Evolutionary conservation across 1,284 basidiomycete genomes (phyloP).

Genomic region (Sporisorium sorghi): DNA sequence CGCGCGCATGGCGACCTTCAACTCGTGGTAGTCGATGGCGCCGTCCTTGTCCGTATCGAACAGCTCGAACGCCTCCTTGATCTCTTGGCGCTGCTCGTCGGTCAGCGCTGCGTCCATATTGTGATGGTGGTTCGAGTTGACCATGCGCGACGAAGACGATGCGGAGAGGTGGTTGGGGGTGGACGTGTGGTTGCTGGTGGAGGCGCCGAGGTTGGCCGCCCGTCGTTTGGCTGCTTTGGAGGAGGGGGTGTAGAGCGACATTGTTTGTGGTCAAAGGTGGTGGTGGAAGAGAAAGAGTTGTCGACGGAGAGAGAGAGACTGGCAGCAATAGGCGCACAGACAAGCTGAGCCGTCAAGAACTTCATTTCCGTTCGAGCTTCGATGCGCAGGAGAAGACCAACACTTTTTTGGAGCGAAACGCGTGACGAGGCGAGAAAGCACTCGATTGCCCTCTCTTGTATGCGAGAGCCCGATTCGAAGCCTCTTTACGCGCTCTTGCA

Average conservation of each 20-base stretch:
- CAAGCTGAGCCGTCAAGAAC: background rate
- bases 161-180: slow-evolving; percentile 29
- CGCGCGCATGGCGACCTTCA: slow-evolving; percentile 98
- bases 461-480: background rate
- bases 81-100: slow-evolving; percentile 96
- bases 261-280: slow-evolving; percentile 5
- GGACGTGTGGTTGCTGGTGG: slow-evolving; percentile 31
- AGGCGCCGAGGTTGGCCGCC: slow-evolving; percentile 35
- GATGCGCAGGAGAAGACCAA: slow-evolving; percentile 20
- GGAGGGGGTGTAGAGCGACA: slow-evolving; percentile 57
- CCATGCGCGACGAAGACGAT: slow-evolving; percentile 28
- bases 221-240: slow-evolving; percentile 47
- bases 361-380: slow-evolving; percentile 27
- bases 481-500: slow-evolving; percentile 15
- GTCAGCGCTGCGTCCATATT: slow-evolving; percentile 72
- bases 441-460: background rate
- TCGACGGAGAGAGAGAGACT: background rate
- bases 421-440: background rate
- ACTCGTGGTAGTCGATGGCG: slow-evolving; percentile 85
- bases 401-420: slow-evolving; percentile 15
- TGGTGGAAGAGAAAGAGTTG: slow-evolving; percentile 3
- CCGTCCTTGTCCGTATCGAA: slow-evolving; percentile 99
- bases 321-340: slow-evolving; percentile 16
- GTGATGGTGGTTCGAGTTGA: slow-evolving; percentile 38
- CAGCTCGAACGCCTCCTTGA: slow-evolving; percentile 98